A percentile compares a stretch with the other conserved stretches of the same genome.
phyloP scores from a whole-genome alignment of 1,284 basidiomycete species.

The Ustilago cynodontis region DNA sequence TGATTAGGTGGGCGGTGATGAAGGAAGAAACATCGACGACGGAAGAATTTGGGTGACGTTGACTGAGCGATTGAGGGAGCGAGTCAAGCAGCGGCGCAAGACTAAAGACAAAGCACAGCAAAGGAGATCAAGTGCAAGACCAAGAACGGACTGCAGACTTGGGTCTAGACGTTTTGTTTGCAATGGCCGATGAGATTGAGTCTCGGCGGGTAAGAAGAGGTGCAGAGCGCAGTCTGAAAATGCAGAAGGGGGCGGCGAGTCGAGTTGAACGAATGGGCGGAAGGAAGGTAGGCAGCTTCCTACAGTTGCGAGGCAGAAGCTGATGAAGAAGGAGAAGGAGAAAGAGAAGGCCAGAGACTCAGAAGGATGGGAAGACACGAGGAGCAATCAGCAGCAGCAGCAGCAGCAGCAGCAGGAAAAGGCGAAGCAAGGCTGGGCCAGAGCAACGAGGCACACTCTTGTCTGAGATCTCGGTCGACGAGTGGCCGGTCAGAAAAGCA shows the following conservation, averaged over 20 bases:
- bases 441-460: too few species aligned
- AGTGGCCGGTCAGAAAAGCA: neutral
- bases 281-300: neutral
- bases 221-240: neutral
- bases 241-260: neutral
- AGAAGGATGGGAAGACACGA: neutral
- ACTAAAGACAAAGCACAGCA: neutral
- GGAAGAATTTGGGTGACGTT: neutral
- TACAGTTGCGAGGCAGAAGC: neutral
- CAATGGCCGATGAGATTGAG: neutral
- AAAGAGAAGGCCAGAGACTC: neutral
- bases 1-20: slow-evolving; percentile 2
- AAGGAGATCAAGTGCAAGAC: neutral
- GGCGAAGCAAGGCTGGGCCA: slow-evolving; percentile 15
- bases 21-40: neutral
- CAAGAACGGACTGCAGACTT: neutral
- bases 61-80: neutral
- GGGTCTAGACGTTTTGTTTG: slow-evolving; percentile 10
- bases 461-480: slow-evolving; percentile 3
- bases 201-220: slow-evolving; percentile 2
- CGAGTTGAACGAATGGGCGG: too few species aligned
- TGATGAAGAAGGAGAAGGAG: too few species aligned
- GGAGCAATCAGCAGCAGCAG: neutral
- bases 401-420: neutral
- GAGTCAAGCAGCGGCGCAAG: neutral